Evolutionary conservation across 805 yeast species (phyloP).

Genomic region (Kregervanrija pseudodelftensis): DNA sequence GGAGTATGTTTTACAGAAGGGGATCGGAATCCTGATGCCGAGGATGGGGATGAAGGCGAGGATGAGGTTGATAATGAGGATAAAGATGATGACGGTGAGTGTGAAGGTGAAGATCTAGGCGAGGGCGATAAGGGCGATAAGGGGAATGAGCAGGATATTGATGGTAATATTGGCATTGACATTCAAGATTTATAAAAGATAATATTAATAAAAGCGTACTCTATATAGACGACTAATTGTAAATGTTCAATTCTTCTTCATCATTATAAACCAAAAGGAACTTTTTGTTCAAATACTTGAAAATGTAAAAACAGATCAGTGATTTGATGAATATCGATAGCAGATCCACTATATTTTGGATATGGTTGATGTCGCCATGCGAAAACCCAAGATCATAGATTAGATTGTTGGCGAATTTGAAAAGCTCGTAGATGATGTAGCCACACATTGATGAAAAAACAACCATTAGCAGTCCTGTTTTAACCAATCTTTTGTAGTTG

Average conservation of each 20-base stretch:
- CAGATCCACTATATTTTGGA: slow-evolving; percentile 9
- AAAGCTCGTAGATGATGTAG: slow-evolving; percentile 10
- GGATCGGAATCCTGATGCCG: neutral
- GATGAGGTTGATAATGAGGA: too few species aligned
- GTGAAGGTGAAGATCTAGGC: too few species aligned
- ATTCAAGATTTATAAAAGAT: too few species aligned
- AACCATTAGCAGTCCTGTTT: slow-evolving; percentile 14
- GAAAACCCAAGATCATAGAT: slow-evolving; percentile 3
- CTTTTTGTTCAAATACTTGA: slow-evolving; percentile 15
- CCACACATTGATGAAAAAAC: slow-evolving; percentile 6
- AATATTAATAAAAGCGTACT: too few species aligned
- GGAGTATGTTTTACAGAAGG: slow-evolving; percentile 22
- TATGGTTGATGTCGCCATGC: neutral
- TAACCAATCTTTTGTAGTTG: slow-evolving; percentile 10
- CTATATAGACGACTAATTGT: slow-evolving; percentile 8
- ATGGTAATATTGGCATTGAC: too few species aligned
- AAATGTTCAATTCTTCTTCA: slow-evolving; percentile 23
- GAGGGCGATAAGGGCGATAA: too few species aligned
- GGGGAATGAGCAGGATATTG: too few species aligned
- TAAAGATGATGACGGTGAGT: too few species aligned
- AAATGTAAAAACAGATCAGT: slow-evolving; percentile 10
- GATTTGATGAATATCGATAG: slow-evolving; percentile 13
- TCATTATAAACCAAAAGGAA: slow-evolving; percentile 19
- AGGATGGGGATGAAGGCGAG: too few species aligned
- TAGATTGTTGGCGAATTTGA: slow-evolving; percentile 8